phyloP scores from a whole-genome alignment of 2,329 filamentous ascomycete species.

The Neofusicoccum sp. region DNA sequence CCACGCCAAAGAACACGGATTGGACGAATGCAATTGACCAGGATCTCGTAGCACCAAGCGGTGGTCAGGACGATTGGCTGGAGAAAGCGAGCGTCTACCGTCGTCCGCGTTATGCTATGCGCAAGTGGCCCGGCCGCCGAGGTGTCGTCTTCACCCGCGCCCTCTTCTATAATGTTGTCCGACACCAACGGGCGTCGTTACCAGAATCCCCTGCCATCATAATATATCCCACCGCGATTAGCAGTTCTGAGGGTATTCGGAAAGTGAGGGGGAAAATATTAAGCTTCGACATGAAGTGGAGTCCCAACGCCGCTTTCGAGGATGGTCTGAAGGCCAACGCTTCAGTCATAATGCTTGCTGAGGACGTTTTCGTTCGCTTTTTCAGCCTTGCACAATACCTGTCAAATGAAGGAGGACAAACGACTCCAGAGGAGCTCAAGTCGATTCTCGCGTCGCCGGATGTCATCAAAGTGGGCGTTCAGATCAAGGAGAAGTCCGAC shows the following conservation, averaged over 20 bases:
- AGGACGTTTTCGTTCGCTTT: conserved; percentile 70
- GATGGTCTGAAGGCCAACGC: conserved; percentile 65
- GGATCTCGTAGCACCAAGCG: too few relatives aligned
- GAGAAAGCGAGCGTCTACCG: too few relatives aligned
- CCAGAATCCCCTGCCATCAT: too few relatives aligned
- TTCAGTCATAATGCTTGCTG: conserved; percentile 80
- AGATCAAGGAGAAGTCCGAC: conserved; percentile 64
- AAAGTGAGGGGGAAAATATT: conserved; percentile 47
- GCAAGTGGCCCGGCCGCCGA: too few relatives aligned
- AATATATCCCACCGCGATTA: background rate
- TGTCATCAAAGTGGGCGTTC: conserved; percentile 74
- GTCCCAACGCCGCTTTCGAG: conserved; percentile 45
- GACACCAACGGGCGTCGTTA: too few relatives aligned
- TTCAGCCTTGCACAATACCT: conserved; percentile 66
- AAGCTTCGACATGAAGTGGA: conserved; percentile 90
- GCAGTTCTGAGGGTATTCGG: background rate
- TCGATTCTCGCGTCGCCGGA: conserved; percentile 68
- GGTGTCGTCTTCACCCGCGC: too few relatives aligned
- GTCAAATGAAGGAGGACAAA: conserved; percentile 43
- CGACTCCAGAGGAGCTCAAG: conserved; percentile 65
- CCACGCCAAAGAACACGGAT: too few relatives aligned
- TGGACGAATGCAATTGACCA: too few relatives aligned
- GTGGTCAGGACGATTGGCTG: too few relatives aligned
- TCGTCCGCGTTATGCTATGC: too few relatives aligned
- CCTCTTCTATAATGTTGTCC: too few relatives aligned